These are phyloP conservation scores for Apiotrichum domesticum DNA, from an alignment of 1,284 basidiomycete species.

Conservation along the genomic window DNA sequence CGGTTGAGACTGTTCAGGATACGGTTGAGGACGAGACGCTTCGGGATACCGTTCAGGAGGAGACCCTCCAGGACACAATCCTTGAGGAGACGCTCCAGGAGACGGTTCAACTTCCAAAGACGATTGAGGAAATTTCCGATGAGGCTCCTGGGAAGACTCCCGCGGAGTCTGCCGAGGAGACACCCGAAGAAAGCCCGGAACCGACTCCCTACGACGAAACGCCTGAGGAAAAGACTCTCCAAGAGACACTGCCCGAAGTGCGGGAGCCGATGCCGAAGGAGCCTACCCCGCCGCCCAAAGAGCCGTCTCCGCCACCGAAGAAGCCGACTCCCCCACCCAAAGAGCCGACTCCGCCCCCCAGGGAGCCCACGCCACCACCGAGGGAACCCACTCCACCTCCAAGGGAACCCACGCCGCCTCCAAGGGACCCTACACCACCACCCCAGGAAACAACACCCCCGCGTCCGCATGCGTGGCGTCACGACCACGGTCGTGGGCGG, in stretches of 20 bases:
- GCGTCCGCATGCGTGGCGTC: slow-evolving; percentile 1
- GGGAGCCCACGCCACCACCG: not conserved
- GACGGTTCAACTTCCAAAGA: too few relatives aligned
- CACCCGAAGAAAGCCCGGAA: too few relatives aligned
- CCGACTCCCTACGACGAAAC: too few relatives aligned
- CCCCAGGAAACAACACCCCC: not conserved
- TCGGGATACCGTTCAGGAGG: too few relatives aligned
- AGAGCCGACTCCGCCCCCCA: not conserved
- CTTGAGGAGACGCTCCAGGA: too few relatives aligned
- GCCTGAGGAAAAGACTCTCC: too few relatives aligned
- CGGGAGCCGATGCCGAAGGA: slow-evolving; percentile 1
- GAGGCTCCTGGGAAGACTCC: too few relatives aligned
- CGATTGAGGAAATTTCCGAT: too few relatives aligned
- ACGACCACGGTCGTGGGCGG: not conserved
- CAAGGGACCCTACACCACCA: not conserved
- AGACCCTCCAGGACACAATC: too few relatives aligned
- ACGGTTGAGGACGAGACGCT: not conserved
- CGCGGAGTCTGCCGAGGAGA: too few relatives aligned
- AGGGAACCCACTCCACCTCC: not conserved
- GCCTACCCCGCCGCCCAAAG: too few relatives aligned
- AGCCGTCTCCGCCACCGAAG: not conserved
- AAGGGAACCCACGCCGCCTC: not conserved
- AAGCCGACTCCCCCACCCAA: not conserved
- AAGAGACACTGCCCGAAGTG: not conserved
- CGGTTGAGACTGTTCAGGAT: not conserved